Evolutionary conservation across 2,329 filamentous ascomycete genomes (phyloP).

Genomic region (Alternaria sp.): DNA sequence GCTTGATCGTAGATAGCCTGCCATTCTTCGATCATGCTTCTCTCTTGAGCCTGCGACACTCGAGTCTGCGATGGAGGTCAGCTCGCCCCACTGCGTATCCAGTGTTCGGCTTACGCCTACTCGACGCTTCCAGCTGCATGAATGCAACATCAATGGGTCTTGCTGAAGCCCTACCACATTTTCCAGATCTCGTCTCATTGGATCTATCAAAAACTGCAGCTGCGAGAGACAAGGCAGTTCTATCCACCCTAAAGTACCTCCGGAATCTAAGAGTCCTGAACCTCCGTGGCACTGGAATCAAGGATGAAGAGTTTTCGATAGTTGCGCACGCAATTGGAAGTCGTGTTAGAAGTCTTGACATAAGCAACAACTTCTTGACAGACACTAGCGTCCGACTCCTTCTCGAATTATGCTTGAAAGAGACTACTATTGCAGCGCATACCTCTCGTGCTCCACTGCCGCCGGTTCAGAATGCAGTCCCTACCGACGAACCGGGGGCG

Average conservation of each 20-base stretch:
- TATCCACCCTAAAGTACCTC: slow-evolving; percentile 58
- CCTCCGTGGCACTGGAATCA: slow-evolving; percentile 62
- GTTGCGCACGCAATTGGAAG: slow-evolving; percentile 62
- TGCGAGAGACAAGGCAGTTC: slow-evolving; percentile 59
- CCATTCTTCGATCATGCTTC: slow-evolving; percentile 70
- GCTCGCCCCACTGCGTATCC: slow-evolving; percentile 41
- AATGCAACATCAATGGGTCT: slow-evolving; percentile 67
- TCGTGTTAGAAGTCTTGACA: slow-evolving; percentile 64
- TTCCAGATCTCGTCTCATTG: slow-evolving; percentile 65
- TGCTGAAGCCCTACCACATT: slow-evolving; percentile 60
- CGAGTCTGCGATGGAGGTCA: slow-evolving; percentile 37
- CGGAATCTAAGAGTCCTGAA: slow-evolving; percentile 66
- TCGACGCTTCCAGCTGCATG: slow-evolving; percentile 65
- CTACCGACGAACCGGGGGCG: slow-evolving; percentile 46
- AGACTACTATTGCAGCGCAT: slow-evolving; percentile 22
- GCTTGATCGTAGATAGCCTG: slow-evolving; percentile 65
- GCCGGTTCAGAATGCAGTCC: slow-evolving; percentile 37
- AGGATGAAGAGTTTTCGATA: slow-evolving; percentile 62
- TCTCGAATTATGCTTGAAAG: slow-evolving; percentile 61
- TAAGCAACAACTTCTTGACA: slow-evolving; percentile 66
- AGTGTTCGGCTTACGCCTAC: slow-evolving; percentile 60
- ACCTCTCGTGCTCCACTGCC: slow-evolving; percentile 25
- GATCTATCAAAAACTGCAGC: slow-evolving; percentile 65
- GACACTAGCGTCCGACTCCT: slow-evolving; percentile 63
- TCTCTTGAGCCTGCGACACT: slow-evolving; percentile 59